Evolutionary conservation across 805 yeast species (phyloP).

Genomic region (Barnettozyma salicaria): DNA sequence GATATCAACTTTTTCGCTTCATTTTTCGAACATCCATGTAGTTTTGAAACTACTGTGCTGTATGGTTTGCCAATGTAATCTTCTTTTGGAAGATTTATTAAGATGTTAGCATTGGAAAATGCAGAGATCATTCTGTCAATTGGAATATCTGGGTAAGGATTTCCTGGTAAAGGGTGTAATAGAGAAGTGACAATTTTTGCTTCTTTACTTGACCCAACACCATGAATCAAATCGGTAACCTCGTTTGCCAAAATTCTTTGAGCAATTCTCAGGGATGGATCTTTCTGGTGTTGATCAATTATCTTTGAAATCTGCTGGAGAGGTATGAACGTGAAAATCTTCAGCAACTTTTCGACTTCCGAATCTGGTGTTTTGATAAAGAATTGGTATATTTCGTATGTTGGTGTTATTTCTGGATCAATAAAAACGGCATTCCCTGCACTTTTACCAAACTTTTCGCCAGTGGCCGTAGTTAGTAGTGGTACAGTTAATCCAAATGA

Average conservation of each 20-base stretch:
- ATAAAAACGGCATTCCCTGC: slow-evolving; percentile 96
- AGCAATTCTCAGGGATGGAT: slow-evolving; percentile 64
- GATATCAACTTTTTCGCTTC: slow-evolving; percentile 58
- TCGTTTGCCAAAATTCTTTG: slow-evolving; percentile 78
- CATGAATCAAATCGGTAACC: slow-evolving; percentile 83
- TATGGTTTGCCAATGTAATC: slow-evolving; percentile 38
- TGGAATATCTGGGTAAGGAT: slow-evolving; percentile 40
- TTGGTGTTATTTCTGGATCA: slow-evolving; percentile 64
- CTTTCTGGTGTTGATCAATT: slow-evolving; percentile 43
- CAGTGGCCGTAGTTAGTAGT: slow-evolving; percentile 76
- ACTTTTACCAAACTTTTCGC: slow-evolving; percentile 93
- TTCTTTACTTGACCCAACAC: slow-evolving; percentile 63
- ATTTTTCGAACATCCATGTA: slow-evolving; percentile 44
- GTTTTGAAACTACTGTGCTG: slow-evolving; percentile 44
- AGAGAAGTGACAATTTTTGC: slow-evolving; percentile 64
- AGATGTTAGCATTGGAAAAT: slow-evolving; percentile 53
- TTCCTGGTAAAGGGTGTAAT: slow-evolving; percentile 54
- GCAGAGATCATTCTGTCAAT: slow-evolving; percentile 48
- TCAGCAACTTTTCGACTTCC: slow-evolving; percentile 62
- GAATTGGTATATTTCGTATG: slow-evolving; percentile 80
- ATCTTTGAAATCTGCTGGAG: slow-evolving; percentile 48
- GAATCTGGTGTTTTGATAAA: slow-evolving; percentile 76
- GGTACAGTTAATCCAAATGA: slow-evolving; percentile 86
- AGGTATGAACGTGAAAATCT: slow-evolving; percentile 77
- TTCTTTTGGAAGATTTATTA: slow-evolving; percentile 31